Evolutionary conservation across 768 basidiomycete species (phyloP), one percentile per base, ranked within the genome.

Genomic region (Trametes gibbosa): DNA sequence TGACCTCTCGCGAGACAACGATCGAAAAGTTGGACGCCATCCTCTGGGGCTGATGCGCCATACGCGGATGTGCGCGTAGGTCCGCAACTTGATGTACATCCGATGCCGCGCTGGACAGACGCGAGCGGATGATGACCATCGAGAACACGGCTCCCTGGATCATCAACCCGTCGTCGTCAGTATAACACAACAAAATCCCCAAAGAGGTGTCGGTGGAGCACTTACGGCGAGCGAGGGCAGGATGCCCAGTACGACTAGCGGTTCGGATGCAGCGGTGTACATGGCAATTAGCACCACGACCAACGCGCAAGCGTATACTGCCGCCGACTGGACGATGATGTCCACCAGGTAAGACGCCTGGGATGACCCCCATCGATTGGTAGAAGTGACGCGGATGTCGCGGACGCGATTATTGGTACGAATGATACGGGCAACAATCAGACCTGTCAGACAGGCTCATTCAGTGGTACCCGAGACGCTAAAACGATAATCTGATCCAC

Each of bases 321-420:
- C 50, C 19, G 50, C 50, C 23, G 50, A 50, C 50, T 50, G 50
- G 4, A 50, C 50, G 21, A 50, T 50, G 50, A 50, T 50, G 21
- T 50, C 50, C 19, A 50, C 13, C n/a, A 50, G 19, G 8, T 35
- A 12, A 4, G 50, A 37, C 25, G 12, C 19, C 8, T 37, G 50
- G 12, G 19, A 23, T 2, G 35, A 13, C 7, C 9, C 19, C 21
- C 19, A 10, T 16, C 4, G 10, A 13, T 4, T 13, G 16, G 6
- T 21, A 5, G 19, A 1, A 2, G 29, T 32, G 4, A 50, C 23
- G 21, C 50, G 50, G 23, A 50, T 23, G 23, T 37, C 50, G 34
- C 50, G n/a, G 23, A 50, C 50, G 13, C 50, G n/a, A 21, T 19
- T 34, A 21, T 39, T 50, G 12, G 50, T 39, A 13, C 34, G 24